These are phyloP conservation scores for Lasiodiplodia sp. DNA, from an alignment of 2,329 filamentous ascomycete genomes.

Conservation along the genomic window DNA sequence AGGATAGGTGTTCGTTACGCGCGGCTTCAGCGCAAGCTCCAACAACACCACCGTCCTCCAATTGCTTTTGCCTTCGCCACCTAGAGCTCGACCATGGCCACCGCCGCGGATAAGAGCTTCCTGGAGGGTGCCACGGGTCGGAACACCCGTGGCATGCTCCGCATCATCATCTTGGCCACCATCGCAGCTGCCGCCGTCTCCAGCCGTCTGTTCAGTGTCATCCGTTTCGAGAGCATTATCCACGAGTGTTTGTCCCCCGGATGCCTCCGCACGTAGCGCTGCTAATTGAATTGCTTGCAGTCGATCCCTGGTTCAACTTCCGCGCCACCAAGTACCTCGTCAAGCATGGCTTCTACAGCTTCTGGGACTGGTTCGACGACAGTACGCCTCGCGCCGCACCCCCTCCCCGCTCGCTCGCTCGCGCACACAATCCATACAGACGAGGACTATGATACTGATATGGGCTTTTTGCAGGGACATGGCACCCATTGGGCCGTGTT, in stretches of 20 bases:
- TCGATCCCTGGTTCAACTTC: conserved; percentile 99
- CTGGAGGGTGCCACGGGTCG: conserved; percentile 79
- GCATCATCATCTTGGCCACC: conserved; percentile 86
- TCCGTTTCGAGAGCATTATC: conserved; percentile 99
- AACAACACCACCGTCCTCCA: conserved; percentile 26
- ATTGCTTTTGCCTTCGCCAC: conserved; percentile 32
- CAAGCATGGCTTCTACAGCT: conserved; percentile 95
- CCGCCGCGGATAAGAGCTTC: conserved; percentile 56
- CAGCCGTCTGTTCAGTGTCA: conserved; percentile 96
- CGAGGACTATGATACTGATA: conserved; percentile 10
- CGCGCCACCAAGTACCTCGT: conserved; percentile 97
- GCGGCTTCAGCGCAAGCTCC: conserved; percentile 29
- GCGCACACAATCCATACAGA: background rate
- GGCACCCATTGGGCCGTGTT: conserved; percentile 97
- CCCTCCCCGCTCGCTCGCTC: background rate
- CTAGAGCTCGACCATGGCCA: conserved; percentile 45
- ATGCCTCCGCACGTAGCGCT: background rate
- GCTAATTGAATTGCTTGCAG: conserved; percentile 58
- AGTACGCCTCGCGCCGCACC: conserved; percentile 59
- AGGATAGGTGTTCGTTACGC: conserved; percentile 30
- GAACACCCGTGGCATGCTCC: conserved; percentile 83
- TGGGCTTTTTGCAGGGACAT: conserved; percentile 69
- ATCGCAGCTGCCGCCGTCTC: conserved; percentile 92
- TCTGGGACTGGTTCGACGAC: conserved; percentile 99
- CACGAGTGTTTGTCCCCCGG: conserved; percentile 86